phyloP scores from a whole-genome alignment of 2,329 filamentous ascomycete genomes.

The Exophiala mesophila region DNA sequence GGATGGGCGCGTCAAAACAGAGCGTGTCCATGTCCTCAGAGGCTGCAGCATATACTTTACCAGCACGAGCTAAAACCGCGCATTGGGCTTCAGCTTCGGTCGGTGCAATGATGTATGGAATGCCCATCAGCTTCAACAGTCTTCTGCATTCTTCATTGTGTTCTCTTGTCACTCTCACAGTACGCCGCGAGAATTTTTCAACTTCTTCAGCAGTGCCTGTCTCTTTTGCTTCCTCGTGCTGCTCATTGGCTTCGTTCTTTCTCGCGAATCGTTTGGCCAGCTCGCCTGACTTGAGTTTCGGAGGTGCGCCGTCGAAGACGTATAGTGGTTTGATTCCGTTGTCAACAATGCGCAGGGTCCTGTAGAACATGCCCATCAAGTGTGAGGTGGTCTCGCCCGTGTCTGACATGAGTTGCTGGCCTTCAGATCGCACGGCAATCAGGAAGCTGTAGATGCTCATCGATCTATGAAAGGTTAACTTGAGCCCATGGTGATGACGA shows the following conservation, averaged over 20 bases:
- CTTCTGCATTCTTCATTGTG: slow-evolving; percentile 94
- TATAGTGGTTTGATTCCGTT: slow-evolving; percentile 98
- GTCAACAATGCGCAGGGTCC: slow-evolving; percentile 94
- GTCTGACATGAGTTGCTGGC: slow-evolving; percentile 93
- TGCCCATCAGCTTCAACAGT: slow-evolving; percentile 88
- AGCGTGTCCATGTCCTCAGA: slow-evolving; percentile 99
- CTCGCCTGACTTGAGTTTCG: slow-evolving; percentile 96
- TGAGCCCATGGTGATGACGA: slow-evolving; percentile 16
- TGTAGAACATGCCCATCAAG: slow-evolving; percentile 99
- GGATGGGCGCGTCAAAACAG: slow-evolving; percentile 87
- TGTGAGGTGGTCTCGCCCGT: slow-evolving; percentile 95
- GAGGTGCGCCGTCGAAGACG: slow-evolving; percentile 94
- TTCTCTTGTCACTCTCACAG: slow-evolving; percentile 90
- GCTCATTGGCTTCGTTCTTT: slow-evolving; percentile 86
- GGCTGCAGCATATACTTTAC: slow-evolving; percentile 93
- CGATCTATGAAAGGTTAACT: slow-evolving; percentile 52
- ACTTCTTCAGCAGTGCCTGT: slow-evolving; percentile 96
- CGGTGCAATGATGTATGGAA: slow-evolving; percentile 90
- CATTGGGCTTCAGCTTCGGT: slow-evolving; percentile 98
- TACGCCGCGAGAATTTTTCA: slow-evolving; percentile 92
- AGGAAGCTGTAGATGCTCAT: slow-evolving; percentile 99
- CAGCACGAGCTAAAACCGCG: slow-evolving; percentile 76
- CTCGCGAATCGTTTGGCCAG: slow-evolving; percentile 92
- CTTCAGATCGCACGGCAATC: slow-evolving; percentile 92
- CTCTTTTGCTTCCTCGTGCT: slow-evolving; percentile 92